Evolutionary conservation across 495 filamentous ascomycete species (phyloP), one percentile per base, ranked within the genome.

Genomic region (Neurospora intermedia): DNA sequence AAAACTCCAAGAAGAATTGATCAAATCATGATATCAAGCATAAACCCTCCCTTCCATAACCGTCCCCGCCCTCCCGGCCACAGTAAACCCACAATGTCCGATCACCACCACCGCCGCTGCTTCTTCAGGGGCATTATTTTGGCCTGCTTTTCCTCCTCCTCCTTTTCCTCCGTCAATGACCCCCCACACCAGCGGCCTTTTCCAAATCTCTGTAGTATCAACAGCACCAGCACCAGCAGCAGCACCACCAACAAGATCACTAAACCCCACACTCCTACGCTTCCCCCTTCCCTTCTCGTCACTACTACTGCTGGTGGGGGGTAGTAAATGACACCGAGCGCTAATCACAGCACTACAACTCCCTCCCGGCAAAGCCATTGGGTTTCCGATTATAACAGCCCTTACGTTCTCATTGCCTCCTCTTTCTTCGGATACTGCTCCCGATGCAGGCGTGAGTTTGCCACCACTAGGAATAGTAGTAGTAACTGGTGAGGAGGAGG

Each of bases 331-430:
- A 72, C 83, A 85, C 20, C 82, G 72, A 39, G 84, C 81, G 70
- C 80, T 80, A 45, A 86, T 71, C 3, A 85, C 83, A 1, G 82
- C 84, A 69, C 81, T 83, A 70, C 83, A 84, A 38, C 75, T 73
- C 20, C 83, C 83, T 18, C 77, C 81, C 11, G 74, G 74, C 18
- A 85, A 71, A 0, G 76, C 80, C 35, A 85, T 81, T 20, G 84
- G 84, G 73, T 86, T 85, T 0, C 83, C 83, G 10, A 74, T 69
- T 27, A 27, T 31, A 13, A 54, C 10, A 5, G 11, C 3, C 6
- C 27, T 31, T 31, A 2, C 2, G 27, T 54, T 54, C 10, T 54
- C 20, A 5, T 48, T 3, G 20, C 9, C n/a, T 35, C 20, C 54
- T 31, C 27, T 2, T 23, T 35, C 27, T 23, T 35, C 6, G 23